Conservation (phyloP, 225 moss, liverwort and hornwort species). For the Sphagnum tenellum region DNA sequence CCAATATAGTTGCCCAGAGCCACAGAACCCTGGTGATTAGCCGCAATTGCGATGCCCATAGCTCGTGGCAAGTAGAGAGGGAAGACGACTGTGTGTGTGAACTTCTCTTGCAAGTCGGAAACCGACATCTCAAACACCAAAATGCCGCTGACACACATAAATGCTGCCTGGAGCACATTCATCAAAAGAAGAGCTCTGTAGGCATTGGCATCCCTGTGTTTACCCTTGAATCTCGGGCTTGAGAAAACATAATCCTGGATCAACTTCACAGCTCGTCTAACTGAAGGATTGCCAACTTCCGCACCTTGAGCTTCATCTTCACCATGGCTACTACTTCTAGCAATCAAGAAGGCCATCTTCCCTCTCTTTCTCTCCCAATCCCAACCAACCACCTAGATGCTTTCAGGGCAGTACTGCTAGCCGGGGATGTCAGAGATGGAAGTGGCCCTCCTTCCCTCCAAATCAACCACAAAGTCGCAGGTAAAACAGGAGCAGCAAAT, state of each 20-base stretch:
- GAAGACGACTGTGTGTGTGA: constrained; percentile 39
- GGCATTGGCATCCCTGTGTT: constrained; percentile 10
- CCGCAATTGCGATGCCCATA: constrained; percentile 43
- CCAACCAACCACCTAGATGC: too few relatives aligned
- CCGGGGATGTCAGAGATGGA: too few relatives aligned
- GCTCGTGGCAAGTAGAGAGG: constrained; percentile 58
- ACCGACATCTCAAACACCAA: constrained; percentile 31
- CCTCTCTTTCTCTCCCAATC: too few relatives aligned
- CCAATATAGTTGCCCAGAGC: constrained; percentile 41
- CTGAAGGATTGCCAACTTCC: too few relatives aligned
- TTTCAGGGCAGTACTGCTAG: too few relatives aligned
- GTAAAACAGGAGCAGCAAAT: too few relatives aligned
- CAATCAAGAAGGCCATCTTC: too few relatives aligned
- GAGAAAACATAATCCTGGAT: constrained; percentile 23
- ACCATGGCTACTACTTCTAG: too few relatives aligned
- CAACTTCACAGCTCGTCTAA: constrained; percentile 6
- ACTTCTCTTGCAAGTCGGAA: constrained; percentile 5
- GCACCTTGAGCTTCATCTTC: too few relatives aligned
- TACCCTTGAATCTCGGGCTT: constrained; percentile 12
- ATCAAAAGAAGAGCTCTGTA: constrained; percentile 10
- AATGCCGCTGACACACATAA: constrained; percentile 17
- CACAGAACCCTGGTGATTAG: constrained; percentile 46
- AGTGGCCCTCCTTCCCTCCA: too few relatives aligned
- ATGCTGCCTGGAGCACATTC: constrained; percentile 12
- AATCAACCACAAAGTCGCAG: too few relatives aligned